A percentile compares a stretch with the other conserved stretches of the same genome.
phyloP scores from a whole-genome alignment of 2,329 filamentous ascomycete species.

The Ascomycota sp. region DNA sequence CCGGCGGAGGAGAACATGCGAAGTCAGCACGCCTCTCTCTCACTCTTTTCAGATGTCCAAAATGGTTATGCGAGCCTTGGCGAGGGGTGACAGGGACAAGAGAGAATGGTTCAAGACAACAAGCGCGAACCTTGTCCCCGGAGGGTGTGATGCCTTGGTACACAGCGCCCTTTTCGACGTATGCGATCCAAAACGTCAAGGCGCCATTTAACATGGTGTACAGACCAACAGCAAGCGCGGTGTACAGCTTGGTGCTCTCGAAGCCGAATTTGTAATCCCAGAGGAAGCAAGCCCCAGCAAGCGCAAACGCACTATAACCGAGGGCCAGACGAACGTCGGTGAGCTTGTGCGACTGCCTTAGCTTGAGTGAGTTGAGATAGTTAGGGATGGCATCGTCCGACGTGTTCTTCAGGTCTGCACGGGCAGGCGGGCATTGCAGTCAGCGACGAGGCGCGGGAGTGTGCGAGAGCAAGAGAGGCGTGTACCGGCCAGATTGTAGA shows the following conservation, averaged over 20 bases:
- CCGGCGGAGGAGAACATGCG: conserved; percentile 1
- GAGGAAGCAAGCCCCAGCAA: conserved; percentile 65
- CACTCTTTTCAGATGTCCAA: too few species aligned
- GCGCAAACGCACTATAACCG: conserved; percentile 59
- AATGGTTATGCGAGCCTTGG: background rate
- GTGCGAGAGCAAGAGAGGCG: conserved; percentile 1
- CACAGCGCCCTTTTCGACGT: conserved; percentile 58
- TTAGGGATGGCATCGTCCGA: conserved; percentile 85
- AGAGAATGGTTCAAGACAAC: background rate
- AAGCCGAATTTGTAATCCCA: conserved; percentile 86
- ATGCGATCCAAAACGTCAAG: conserved; percentile 67
- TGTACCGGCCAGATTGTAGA: conserved; percentile 44
- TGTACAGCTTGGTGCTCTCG: conserved; percentile 63
- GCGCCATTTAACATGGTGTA: conserved; percentile 62
- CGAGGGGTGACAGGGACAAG: background rate
- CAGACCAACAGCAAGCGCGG: conserved; percentile 50
- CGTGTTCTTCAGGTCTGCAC: conserved; percentile 77
- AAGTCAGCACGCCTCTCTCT: too few species aligned
- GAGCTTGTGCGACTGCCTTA: conserved; percentile 59
- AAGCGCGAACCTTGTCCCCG: conserved; percentile 36
- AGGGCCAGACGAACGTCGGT: conserved; percentile 64
- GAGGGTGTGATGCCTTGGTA: conserved; percentile 50
- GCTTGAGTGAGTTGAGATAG: conserved; percentile 74
- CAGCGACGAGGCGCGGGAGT: background rate
- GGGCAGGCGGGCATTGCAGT: conserved; percentile 1